Evolutionary conservation across 2,329 filamentous ascomycete genomes (phyloP), one percentile per base, ranked within the genome.

Genomic region (Thermoascus crustaceus): DNA sequence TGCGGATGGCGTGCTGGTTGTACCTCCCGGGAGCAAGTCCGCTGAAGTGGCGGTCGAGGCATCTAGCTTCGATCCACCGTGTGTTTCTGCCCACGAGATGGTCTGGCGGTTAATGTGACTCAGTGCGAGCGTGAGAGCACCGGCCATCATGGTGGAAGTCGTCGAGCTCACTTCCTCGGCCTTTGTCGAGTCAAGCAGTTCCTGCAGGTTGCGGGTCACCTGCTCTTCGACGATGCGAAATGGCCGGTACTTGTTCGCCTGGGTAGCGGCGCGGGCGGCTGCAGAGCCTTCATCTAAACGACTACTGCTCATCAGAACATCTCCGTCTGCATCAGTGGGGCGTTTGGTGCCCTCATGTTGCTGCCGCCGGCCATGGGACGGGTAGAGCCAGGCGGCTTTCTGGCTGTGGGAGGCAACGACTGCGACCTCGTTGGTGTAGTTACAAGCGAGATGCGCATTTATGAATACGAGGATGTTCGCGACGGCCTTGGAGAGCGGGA

Each of bases 401-500:
- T 91, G 82, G 46, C 79, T 80, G 58, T 98, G 91, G 6, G 86
- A 86, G 21, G 89, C 91, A 42, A 98, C 77, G 10, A 98, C 76
- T 42, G 88, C 87, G 32, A 96, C 85, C 59, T 89, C 84, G 64
- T 96, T 96, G 36, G 84, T 78, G 60, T 91, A 89, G 63, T 88
- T 93, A 57, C 89, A 88, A 47, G 91, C 87, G 20, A 98, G 75
- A 57, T 98, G 93, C 37, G 89, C 86, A 61, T 98, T 96, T 66
- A 95, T 80, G 66, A 95, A 96, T 67, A 98, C 82, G 53, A 96
- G 80, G 44, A 96, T 75, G 63, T 89, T 82, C 42, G 89, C 85
- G 41, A 98, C 71, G 42, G 86, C 86, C 53, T 82, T 81, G 32
- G 84, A 84, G 41, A 98, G 75, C 18, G 89, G 78, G 5, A 96